These are phyloP conservation scores for Gentiana straminea DNA, from an alignment of 257 asterid species.

Conservation along the genomic window DNA sequence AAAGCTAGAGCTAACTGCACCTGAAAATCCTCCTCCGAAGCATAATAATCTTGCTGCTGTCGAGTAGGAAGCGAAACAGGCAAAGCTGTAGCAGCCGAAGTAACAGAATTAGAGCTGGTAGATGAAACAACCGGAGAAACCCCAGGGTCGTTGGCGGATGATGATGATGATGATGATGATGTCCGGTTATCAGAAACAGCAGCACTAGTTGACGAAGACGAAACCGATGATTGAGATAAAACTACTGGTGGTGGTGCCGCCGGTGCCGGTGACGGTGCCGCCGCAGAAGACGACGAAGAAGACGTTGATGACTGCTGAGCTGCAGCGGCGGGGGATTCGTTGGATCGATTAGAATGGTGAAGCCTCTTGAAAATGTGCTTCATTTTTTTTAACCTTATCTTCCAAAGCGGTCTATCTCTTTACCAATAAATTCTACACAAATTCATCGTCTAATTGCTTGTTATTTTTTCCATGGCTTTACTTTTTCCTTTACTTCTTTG, in stretches of 20 bases:
- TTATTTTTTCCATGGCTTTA: too few relatives aligned
- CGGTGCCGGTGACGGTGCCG: conserved; percentile 19
- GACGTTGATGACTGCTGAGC: conserved; percentile 22
- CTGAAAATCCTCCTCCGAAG: conserved; percentile 94
- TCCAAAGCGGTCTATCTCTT: conserved; percentile 11
- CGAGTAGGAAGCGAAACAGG: conserved; percentile 14
- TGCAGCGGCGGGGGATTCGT: conserved; percentile 50
- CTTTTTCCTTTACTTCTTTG: too few relatives aligned
- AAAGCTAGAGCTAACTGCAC: conserved; percentile 90
- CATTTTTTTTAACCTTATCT: conserved; percentile 28
- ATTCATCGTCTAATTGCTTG: too few relatives aligned
- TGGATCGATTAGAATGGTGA: conserved; percentile 90
- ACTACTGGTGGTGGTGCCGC: conserved; percentile 6
- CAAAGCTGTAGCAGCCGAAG: conserved; percentile 12
- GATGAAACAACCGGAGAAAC: conserved; percentile 9
- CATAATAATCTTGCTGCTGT: conserved; percentile 59
- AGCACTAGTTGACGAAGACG: conserved; percentile 24
- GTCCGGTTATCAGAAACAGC: conserved; percentile 28
- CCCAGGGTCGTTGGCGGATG: background rate
- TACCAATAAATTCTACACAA: too few relatives aligned
- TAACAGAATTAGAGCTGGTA: conserved; percentile 13
- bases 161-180: conserved; percentile 5
- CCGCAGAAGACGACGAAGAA: conserved; percentile 8
- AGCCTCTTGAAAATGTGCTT: conserved; percentile 97
- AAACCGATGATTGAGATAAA: conserved; percentile 8